A percentile compares a stretch with the other conserved stretches of the same genome.
Conservation (phyloP, 129 eudicot species). For the Glebionis coronaria region DNA sequence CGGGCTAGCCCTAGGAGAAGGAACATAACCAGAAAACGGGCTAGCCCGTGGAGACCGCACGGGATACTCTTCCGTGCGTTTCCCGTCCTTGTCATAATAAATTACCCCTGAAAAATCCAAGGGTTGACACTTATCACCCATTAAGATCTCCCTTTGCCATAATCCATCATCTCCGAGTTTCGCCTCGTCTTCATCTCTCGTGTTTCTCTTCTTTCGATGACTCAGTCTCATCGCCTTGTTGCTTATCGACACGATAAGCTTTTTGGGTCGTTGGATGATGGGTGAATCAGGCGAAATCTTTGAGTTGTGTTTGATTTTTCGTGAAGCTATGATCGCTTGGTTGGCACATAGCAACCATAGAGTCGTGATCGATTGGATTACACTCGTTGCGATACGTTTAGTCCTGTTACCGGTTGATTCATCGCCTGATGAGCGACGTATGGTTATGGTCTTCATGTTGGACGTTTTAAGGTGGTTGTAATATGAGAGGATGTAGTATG, state of each 20-base stretch:
- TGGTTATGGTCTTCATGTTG: conserved; percentile 19
- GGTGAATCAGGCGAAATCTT: conserved; percentile 29
- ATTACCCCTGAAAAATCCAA: conserved; percentile 67
- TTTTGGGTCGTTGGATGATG: conserved; percentile 37
- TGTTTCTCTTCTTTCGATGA: conserved; percentile 26
- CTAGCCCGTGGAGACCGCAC: conserved; percentile 55
- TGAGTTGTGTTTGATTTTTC: conserved; percentile 33
- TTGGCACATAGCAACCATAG: conserved; percentile 32
- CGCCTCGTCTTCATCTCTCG: conserved; percentile 15
- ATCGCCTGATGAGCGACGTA: conserved; percentile 13
- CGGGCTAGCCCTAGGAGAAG: conserved; percentile 55
- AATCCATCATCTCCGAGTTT: conserved; percentile 44
- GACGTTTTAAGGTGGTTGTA: background rate
- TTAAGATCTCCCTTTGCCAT: conserved; percentile 57
- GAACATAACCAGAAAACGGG: no score
- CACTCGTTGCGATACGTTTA: conserved; percentile 26
- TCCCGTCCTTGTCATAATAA: conserved; percentile 51
- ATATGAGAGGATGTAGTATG: background rate
- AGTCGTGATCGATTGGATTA: conserved; percentile 31
- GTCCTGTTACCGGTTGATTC: conserved; percentile 20
- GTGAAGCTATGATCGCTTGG: conserved; percentile 39
- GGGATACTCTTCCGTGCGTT: conserved; percentile 38
- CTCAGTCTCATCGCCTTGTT: conserved; percentile 40
- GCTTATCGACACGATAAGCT: conserved; percentile 38
- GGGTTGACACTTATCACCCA: conserved; percentile 75